Evolutionary conservation across 2,329 filamentous ascomycete species (phyloP).

Genomic region (Grosmannia clavigera): DNA sequence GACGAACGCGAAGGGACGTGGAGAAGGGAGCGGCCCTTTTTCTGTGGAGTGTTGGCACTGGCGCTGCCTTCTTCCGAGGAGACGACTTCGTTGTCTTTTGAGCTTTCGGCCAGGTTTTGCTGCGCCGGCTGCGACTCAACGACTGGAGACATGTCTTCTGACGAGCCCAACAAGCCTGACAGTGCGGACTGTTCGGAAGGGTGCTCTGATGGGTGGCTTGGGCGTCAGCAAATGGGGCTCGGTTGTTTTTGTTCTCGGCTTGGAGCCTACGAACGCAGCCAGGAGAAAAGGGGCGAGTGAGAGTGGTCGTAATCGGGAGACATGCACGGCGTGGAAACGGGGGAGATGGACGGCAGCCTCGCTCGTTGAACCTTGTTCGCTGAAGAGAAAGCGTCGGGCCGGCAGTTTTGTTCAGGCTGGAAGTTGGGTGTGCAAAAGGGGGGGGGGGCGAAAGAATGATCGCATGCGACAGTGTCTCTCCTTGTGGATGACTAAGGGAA

Average conservation of each 20-base stretch:
- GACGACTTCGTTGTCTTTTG: conserved; percentile 30
- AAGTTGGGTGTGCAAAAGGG: background rate
- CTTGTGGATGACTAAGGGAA: background rate
- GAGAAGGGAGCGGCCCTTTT: conserved; percentile 40
- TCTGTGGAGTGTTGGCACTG: conserved; percentile 18
- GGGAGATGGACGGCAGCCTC: background rate
- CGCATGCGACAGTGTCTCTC: background rate
- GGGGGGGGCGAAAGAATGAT: background rate
- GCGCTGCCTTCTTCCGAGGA: conserved; percentile 26
- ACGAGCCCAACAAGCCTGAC: conserved; percentile 6
- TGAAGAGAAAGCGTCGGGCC: background rate
- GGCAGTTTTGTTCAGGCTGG: background rate
- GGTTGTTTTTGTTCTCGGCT: background rate
- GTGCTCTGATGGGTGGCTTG: background rate
- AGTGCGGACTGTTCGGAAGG: background rate
- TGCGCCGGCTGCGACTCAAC: conserved; percentile 22
- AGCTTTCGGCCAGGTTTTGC: conserved; percentile 23
- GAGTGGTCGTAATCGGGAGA: background rate
- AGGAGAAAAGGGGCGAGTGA: background rate
- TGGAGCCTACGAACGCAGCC: background rate
- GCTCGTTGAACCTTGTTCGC: background rate
- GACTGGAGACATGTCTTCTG: conserved; percentile 19
- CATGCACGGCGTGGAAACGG: background rate
- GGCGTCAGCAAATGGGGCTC: background rate
- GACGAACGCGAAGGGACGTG: conserved; percentile 51